Base-by-base conservation (phyloP, 73 alveolate species). In the Blepharisma japonicum region DNA sequence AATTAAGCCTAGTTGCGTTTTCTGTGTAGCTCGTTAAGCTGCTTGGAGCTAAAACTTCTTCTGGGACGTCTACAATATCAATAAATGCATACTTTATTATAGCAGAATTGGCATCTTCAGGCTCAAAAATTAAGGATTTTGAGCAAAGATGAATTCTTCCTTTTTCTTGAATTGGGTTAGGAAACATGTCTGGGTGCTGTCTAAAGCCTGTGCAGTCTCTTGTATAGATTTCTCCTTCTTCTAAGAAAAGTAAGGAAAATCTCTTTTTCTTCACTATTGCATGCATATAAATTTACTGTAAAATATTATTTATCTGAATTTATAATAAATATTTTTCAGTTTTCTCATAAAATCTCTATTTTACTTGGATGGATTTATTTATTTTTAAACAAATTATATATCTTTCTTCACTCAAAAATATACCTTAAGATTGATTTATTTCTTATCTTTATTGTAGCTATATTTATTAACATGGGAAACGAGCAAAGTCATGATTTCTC, bases 131-230 rank as follows among this genome's bases (percentile, higher is more conserved):
- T 21, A 85, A 45, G 8, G 89, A 61, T 39, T 90, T 46, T 23
- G 92, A 81, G 77, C 92, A 85, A 32, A 85, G 81, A 39, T 85
- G 92, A 7, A 85, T 56, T 54, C 82, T 80, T 55, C 92, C 92
- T 68, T 85, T 84, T 27, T 84, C 91, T 23, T 61, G 74, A 20
- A 4, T 14, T 0, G 14, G 14, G n/a, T 61, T 20, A n/a, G 80
- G 80, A 45, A 14, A 70, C 14, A 45, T 18, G 5, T 45, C 66
- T 70, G 66, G 20, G 25, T 47, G 66, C 77, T 45, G 18, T 38
- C 80, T 23, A 14, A 45, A n/a, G 45, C 80, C 18, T 45, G 27
- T 7, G 27, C 80, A 14, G 61, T 85, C 89, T 82, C 68, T 67
- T 38, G 76, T 45, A 46, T 85, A 85, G 27, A 68, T 56, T 77